Evolutionary conservation across 2,329 filamentous ascomycete species (phyloP), one percentile per base, ranked within the genome.

Genomic region (Fusarium sp.): DNA sequence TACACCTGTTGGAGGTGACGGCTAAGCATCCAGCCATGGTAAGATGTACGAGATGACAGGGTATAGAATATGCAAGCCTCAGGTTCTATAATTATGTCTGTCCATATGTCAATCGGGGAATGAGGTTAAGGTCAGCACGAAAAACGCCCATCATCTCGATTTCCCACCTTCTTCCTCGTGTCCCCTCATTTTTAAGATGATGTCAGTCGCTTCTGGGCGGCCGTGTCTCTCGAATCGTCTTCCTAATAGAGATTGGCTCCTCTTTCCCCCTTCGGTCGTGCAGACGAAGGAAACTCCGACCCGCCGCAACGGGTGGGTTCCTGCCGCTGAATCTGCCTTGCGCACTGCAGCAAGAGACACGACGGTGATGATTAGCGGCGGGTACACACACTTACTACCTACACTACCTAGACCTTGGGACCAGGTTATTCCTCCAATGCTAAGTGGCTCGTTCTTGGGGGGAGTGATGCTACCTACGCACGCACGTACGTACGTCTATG

Each of bases 31-130:
- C n/a, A 20, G 8, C 18, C 18, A 54, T 36, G n/a, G 31, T 33
- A 18, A 25, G 31, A 36, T 22, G 54, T 36, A 57, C 54, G 31
- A 57, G 33, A 36, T 57, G 31, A 35, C 31, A 57, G 20, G 54
- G 54, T 25, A 25, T 16, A 47, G 42, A 16, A 22, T 61, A 47
- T 52, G 47, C 36, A 60, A 45, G 20, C 54, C 29, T 52, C 18
- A 40, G 38, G 38, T 42, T 27, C 42, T 60, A 47, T 47, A 60
- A 45, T 60, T 60, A 45, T 45, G 52, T 45, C 16, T 54, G 29
- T 27, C 40, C 45, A 22, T 27, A 27, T 38, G 58, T 63, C 45
- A 52, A 40, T 64, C 70, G 18, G 66, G 65, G 22, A 42, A 42
- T 66, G 52, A 31, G 14, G 59, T 42, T 45, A 56, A 54, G 27